phyloP scores from a whole-genome alignment of 495 filamentous ascomycete genomes.

The Talaromyces trachyspermus region DNA sequence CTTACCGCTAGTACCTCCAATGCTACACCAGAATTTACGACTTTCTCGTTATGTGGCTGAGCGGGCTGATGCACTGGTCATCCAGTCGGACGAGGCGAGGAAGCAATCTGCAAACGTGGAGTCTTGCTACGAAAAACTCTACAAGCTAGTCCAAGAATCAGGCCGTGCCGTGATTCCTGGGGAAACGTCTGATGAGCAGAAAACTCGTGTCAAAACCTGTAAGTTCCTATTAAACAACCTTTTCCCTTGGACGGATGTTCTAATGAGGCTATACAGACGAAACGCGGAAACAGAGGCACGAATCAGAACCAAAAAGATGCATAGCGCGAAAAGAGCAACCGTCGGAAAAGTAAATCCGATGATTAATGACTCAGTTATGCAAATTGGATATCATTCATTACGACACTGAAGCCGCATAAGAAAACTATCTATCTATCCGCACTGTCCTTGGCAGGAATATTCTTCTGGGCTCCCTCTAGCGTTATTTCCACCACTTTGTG shows the following conservation, averaged over 20 bases:
- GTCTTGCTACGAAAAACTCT: slow-evolving; percentile 55
- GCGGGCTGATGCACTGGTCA: slow-evolving; percentile 54
- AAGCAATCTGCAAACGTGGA: slow-evolving; percentile 60
- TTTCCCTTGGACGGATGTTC: slow-evolving; percentile 7
- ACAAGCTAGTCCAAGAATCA: slow-evolving; percentile 47
- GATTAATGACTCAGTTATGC: slow-evolving; percentile 26
- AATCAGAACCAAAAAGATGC: slow-evolving; percentile 66
- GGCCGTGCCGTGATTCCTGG: slow-evolving; percentile 52
- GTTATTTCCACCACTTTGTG: slow-evolving; percentile 58
- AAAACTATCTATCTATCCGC: too few species aligned
- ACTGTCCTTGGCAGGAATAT: not conserved
- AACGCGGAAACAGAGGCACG: slow-evolving; percentile 64
- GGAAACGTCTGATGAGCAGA: slow-evolving; percentile 55
- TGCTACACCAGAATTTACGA: slow-evolving; percentile 57
- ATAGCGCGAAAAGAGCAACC: slow-evolving; percentile 71
- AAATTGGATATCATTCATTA: slow-evolving; percentile 3
- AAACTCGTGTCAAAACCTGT: slow-evolving; percentile 58
- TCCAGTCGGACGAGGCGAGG: slow-evolving; percentile 60
- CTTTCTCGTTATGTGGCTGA: slow-evolving; percentile 63
- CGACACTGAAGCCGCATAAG: not conserved
- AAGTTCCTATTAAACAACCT: slow-evolving; percentile 25
- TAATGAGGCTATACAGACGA: slow-evolving; percentile 43
- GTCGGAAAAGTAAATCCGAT: slow-evolving; percentile 45
- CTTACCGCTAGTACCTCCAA: slow-evolving; percentile 54
- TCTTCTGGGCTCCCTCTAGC: slow-evolving; percentile 11